Evolutionary conservation across 768 basidiomycete species (phyloP).

Genomic region (Russula foetens): DNA sequence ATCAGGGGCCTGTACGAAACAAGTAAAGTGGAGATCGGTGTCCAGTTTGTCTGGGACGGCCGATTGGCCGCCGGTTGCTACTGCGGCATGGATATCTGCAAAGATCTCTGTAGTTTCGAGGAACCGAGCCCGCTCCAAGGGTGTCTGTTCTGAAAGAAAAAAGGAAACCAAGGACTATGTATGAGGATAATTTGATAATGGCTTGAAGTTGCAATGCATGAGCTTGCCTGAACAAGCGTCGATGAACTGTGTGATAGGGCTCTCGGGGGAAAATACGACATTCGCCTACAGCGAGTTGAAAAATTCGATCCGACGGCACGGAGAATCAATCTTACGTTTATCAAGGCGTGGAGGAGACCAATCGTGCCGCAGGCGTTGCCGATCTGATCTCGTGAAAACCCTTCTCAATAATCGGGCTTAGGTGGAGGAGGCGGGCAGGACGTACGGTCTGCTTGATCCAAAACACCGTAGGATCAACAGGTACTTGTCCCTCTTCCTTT

Average conservation of each 20-base stretch:
- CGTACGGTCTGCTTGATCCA: conserved; percentile 89
- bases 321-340: conserved; percentile 48
- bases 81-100: conserved; percentile 64
- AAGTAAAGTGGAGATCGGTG: conserved; percentile 80
- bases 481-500: conserved; percentile 35
- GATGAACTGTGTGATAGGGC: conserved; percentile 61
- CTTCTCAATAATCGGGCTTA: not conserved
- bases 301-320: not conserved
- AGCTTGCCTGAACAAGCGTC: conserved; percentile 47
- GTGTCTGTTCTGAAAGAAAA: conserved; percentile 45
- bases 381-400: conserved; percentile 20
- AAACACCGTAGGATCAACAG: conserved; percentile 57
- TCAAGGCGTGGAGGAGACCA: conserved; percentile 38
- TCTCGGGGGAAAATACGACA: conserved; percentile 45
- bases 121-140: conserved; percentile 62
- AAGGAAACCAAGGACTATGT: not conserved
- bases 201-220: not conserved
- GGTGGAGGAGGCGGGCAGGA: not conserved
- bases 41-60: conserved; percentile 51
- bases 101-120: conserved; percentile 75
- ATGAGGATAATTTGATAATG: not conserved
- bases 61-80: conserved; percentile 64
- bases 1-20: conserved; percentile 67
- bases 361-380: conserved; percentile 29
- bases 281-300: conserved; percentile 38